Percentiles rank a stretch among this genome's conserved stretches.
These are phyloP conservation scores for Flueggea neowawraea DNA, from an alignment of 441 rosid species.

Conservation along the genomic window DNA sequence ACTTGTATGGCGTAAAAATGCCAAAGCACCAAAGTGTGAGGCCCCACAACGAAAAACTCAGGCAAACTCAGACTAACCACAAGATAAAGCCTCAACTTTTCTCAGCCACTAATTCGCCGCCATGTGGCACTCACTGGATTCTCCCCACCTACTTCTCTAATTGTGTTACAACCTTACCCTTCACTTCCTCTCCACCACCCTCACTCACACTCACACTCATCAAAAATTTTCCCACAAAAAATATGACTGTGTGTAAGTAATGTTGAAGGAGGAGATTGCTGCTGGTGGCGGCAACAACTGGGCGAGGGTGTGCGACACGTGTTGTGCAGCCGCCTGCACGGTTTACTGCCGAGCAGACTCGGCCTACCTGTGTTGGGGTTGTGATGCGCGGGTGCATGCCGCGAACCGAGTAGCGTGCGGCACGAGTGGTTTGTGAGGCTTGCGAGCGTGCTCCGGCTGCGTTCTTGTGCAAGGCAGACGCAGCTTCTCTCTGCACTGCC, in stretches of 20 bases:
- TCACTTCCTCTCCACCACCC: neutral
- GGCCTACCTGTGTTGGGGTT: conserved; percentile 65
- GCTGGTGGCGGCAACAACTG: conserved; percentile 17
- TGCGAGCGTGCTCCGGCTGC: conserved; percentile 90
- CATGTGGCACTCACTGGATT: too few species aligned
- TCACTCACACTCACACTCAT: neutral
- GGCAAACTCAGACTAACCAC: too few species aligned
- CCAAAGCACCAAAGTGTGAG: too few species aligned
- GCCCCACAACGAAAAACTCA: too few species aligned
- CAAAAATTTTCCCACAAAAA: neutral
- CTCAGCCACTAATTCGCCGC: too few species aligned
- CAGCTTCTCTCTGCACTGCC: conserved; percentile 76
- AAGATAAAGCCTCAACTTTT: too few species aligned
- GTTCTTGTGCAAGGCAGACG: conserved; percentile 86
- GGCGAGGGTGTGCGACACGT: conserved; percentile 54
- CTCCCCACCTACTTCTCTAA: neutral
- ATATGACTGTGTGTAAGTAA: conserved; percentile 5
- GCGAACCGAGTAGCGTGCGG: conserved; percentile 75
- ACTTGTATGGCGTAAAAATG: too few species aligned
- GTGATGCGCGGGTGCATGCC: conserved; percentile 69
- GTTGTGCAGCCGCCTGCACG: conserved; percentile 63
- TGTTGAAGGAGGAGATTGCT: conserved; percentile 58
- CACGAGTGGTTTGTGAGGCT: conserved; percentile 85
- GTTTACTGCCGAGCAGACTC: conserved; percentile 84
- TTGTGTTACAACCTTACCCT: neutral